Conservation (phyloP, 2,329 filamentous ascomycete genomes). For the Corniculantispora saksenae region DNA sequence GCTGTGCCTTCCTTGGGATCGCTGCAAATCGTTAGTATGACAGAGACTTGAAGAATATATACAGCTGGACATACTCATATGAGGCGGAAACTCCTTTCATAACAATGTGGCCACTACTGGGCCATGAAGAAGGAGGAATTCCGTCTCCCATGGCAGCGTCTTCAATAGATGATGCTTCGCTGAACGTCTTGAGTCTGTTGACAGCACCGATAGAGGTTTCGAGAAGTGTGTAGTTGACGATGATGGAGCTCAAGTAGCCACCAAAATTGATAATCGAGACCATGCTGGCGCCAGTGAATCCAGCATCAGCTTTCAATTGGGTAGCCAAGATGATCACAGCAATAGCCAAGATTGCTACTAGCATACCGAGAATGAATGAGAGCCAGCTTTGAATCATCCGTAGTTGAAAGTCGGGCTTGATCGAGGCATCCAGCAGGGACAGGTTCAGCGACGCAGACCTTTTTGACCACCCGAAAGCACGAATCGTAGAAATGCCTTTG, state of each 20-base stretch:
- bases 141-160: background rate
- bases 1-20: background rate
- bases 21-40: no score
- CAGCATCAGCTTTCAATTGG: background rate
- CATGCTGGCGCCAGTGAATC: background rate
- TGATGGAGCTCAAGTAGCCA: no score
- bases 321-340: background rate
- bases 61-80: background rate
- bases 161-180: no score
- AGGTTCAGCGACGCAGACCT: background rate
- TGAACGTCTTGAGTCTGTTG: no score
- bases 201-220: no score
- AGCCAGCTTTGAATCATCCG: background rate
- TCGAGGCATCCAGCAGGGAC: background rate
- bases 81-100: background rate
- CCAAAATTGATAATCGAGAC: background rate
- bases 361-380: background rate
- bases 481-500: slow-evolving; percentile 47
- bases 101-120: background rate
- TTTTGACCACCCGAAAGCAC: slow-evolving; percentile 48
- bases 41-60: background rate
- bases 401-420: background rate
- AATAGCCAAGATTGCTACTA: background rate
- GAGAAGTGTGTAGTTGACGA: no score
- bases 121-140: background rate